phyloP scores from a whole-genome alignment of 2,329 filamentous ascomycete genomes.

The Achaetomium macrosporum region DNA sequence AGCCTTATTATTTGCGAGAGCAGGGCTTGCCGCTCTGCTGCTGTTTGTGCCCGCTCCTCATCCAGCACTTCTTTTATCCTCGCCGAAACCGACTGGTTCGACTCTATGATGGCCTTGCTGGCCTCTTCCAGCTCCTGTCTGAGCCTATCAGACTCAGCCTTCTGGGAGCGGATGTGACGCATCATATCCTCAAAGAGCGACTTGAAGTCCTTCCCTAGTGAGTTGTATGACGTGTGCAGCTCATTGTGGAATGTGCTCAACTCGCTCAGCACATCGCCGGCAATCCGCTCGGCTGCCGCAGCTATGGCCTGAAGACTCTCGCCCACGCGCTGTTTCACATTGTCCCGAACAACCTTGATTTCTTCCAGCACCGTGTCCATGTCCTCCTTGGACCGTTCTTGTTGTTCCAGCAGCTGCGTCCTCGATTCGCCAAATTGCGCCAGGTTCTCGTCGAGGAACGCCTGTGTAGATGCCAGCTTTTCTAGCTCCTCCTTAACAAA shows the following conservation, averaged over 20 bases:
- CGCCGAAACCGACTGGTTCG: constrained; percentile 60
- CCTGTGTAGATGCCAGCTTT: constrained; percentile 63
- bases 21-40: constrained; percentile 67
- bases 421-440: constrained; percentile 62
- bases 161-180: constrained; percentile 68
- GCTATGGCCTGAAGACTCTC: constrained; percentile 80
- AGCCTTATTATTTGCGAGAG: constrained; percentile 72
- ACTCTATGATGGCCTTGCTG: constrained; percentile 59
- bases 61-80: constrained; percentile 64
- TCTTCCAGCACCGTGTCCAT: constrained; percentile 91
- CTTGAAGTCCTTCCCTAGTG: constrained; percentile 81
- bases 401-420: constrained; percentile 61
- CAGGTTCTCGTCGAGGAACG: constrained; percentile 64
- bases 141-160: constrained; percentile 67
- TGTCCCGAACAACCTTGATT: constrained; percentile 82
- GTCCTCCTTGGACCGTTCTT: constrained; percentile 65
- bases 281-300: constrained; percentile 78
- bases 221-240: constrained; percentile 78
- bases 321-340: constrained; percentile 79
- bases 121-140: constrained; percentile 66
- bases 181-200: constrained; percentile 75
- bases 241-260: constrained; percentile 73
- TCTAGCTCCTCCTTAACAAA: constrained; percentile 73
- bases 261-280: constrained; percentile 81
- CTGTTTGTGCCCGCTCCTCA: constrained; percentile 68